Conservation (phyloP, 1,284 basidiomycete genomes). For the Irpex rosettiformis region DNA sequence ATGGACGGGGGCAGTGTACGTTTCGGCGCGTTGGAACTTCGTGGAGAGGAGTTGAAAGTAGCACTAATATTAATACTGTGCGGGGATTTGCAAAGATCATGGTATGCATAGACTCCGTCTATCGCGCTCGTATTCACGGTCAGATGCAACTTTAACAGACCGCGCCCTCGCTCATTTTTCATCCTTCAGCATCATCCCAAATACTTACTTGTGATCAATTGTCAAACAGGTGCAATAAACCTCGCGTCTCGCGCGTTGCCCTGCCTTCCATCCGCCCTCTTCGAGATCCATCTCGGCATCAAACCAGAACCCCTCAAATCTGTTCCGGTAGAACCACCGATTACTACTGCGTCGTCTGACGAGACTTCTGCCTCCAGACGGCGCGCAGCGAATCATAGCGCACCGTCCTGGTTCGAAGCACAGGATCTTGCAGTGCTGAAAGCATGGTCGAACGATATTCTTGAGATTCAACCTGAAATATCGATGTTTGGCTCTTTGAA, state of each 20-base stretch:
- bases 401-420: conserved; percentile 72
- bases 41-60: too few species aligned
- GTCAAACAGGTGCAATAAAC: conserved; percentile 60
- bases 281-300: conserved; percentile 72
- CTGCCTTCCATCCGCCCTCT: conserved; percentile 73
- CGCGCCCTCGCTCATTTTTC: too few species aligned
- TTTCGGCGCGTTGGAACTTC: too few species aligned
- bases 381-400: conserved; percentile 31
- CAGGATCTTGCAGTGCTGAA: conserved; percentile 72
- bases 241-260: conserved; percentile 64
- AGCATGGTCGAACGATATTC: conserved; percentile 73
- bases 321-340: conserved; percentile 56
- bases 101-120: too few species aligned
- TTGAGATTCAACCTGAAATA: conserved; percentile 74
- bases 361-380: conserved; percentile 1
- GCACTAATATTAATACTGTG: too few species aligned
- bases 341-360: conserved; percentile 36
- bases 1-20: too few species aligned
- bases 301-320: conserved; percentile 61
- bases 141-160: too few species aligned
- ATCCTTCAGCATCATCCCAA: too few species aligned
- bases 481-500: conserved; percentile 79
- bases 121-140: too few species aligned
- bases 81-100: too few species aligned
- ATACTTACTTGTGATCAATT: too few species aligned